A percentile compares a stretch with the other conserved stretches of the same genome.
These are phyloP conservation scores for Proliferodiscus dingleyae DNA, from an alignment of 2,329 filamentous ascomycete species.

Conservation along the genomic window DNA sequence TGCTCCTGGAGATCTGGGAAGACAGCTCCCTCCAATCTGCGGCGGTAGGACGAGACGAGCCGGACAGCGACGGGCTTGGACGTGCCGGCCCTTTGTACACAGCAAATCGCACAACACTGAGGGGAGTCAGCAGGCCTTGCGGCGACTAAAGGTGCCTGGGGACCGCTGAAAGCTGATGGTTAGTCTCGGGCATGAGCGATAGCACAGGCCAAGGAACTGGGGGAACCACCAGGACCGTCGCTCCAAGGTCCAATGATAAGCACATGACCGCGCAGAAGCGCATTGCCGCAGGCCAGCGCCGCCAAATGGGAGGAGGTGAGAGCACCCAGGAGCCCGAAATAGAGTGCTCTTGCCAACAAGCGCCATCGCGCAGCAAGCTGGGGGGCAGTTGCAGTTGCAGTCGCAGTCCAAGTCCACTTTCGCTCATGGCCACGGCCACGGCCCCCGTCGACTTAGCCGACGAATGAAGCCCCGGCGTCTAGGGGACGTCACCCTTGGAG, in stretches of 20 bases:
- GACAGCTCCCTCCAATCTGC: neutral
- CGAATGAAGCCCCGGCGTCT: conserved; percentile 27
- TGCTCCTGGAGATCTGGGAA: neutral
- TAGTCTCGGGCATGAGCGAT: conserved; percentile 15
- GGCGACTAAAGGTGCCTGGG: conserved; percentile 9
- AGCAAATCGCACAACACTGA: conserved; percentile 11
- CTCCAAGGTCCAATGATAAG: conserved; percentile 22
- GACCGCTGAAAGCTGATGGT: conserved; percentile 26
- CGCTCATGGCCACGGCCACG: neutral
- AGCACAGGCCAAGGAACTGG: neutral
- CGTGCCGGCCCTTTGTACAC: neutral
- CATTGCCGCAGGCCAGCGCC: conserved; percentile 1
- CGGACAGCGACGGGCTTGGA: conserved; percentile 6
- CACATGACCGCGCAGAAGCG: conserved; percentile 17
- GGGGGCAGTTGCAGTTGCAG: no score
- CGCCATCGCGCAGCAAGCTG: conserved; percentile 20
- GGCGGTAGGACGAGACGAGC: conserved; percentile 19
- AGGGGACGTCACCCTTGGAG: conserved; percentile 4
- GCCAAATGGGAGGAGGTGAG: neutral
- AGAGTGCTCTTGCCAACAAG: conserved; percentile 21
- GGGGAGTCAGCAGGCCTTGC: conserved; percentile 14
- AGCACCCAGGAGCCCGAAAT: conserved; percentile 13
- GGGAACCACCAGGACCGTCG: no score
- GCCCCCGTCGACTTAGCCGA: conserved; percentile 19
- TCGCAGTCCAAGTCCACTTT: conserved; percentile 16